Conservation (phyloP, 192 early-diverging fungal species). For the Funneliformis geosporum region DNA sequence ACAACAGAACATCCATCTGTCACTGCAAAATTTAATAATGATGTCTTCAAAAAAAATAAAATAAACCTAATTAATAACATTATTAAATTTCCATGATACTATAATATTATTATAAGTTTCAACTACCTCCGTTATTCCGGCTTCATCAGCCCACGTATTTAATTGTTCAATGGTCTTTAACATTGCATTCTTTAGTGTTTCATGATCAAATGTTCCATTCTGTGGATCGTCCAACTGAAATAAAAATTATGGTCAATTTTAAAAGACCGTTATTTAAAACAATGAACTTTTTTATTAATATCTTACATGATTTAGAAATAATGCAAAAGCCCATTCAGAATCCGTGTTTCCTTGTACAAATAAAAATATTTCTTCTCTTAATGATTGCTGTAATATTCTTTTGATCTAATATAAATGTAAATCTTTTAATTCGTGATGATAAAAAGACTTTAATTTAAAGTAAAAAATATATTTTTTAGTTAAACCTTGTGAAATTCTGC, state of each 20-base stretch:
- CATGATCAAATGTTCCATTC: constrained; percentile 54
- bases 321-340: constrained; percentile 79
- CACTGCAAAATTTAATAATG: constrained; percentile 79
- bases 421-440: not conserved
- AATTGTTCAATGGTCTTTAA: constrained; percentile 73
- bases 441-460: not conserved
- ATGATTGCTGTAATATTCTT: constrained; percentile 59
- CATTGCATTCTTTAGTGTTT: constrained; percentile 70
- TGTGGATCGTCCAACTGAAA: constrained; percentile 37
- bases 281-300: not conserved
- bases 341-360: constrained; percentile 77
- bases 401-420: constrained; percentile 55
- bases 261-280: not conserved
- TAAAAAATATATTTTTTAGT: not conserved
- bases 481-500: constrained; percentile 61
- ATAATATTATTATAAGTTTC: not conserved
- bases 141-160: constrained; percentile 69
- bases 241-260: constrained; percentile 5
- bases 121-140: constrained; percentile 54
- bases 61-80: not conserved
- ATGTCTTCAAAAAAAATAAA: constrained; percentile 35
- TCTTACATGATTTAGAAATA: constrained; percentile 72
- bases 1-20: constrained; percentile 78
- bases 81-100: not conserved
- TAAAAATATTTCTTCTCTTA: constrained; percentile 69